Conservation (phyloP, 2,329 filamentous ascomycete genomes). For the Tetracladium maxilliforme region DNA sequence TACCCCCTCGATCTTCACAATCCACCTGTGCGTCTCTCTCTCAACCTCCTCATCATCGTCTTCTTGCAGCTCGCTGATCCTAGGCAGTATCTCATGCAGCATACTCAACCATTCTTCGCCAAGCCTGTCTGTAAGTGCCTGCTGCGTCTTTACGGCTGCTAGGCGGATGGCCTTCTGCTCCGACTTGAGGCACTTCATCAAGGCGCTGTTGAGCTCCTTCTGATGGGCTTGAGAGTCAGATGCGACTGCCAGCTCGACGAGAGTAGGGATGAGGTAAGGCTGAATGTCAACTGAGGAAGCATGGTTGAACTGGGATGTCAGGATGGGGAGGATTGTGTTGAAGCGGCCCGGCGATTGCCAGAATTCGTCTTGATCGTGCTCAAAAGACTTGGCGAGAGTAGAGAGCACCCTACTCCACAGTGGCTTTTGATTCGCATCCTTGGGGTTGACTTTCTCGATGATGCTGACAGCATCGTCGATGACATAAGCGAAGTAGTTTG, state of each 20-base stretch:
- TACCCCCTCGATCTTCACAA: constrained; percentile 75
- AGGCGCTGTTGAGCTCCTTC: constrained; percentile 67
- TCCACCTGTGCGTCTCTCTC: constrained; percentile 78
- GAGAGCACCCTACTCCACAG: constrained; percentile 58
- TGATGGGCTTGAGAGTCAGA: constrained; percentile 80
- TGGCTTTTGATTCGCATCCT: constrained; percentile 32
- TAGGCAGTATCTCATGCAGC: constrained; percentile 89
- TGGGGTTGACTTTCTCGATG: constrained; percentile 30
- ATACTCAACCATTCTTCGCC: constrained; percentile 90
- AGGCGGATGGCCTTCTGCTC: constrained; percentile 60
- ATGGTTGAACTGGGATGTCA: constrained; percentile 51
- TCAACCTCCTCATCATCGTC: constrained; percentile 94
- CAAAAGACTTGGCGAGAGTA: constrained; percentile 62
- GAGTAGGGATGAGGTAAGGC: constrained; percentile 61
- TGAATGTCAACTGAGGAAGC: constrained; percentile 30
- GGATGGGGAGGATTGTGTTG: constrained; percentile 49
- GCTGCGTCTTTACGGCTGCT: constrained; percentile 70
- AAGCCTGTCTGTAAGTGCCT: constrained; percentile 61
- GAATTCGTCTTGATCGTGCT: constrained; percentile 87
- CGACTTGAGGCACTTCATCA: constrained; percentile 67
- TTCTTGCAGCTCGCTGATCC: constrained; percentile 89
- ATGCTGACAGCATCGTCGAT: constrained; percentile 59
- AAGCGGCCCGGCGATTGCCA: constrained; percentile 92
- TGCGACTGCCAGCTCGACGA: constrained; percentile 66
- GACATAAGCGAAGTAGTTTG: constrained; percentile 76